Conservation (phyloP, 306 rosid species). For the Comarum palustre region DNA sequence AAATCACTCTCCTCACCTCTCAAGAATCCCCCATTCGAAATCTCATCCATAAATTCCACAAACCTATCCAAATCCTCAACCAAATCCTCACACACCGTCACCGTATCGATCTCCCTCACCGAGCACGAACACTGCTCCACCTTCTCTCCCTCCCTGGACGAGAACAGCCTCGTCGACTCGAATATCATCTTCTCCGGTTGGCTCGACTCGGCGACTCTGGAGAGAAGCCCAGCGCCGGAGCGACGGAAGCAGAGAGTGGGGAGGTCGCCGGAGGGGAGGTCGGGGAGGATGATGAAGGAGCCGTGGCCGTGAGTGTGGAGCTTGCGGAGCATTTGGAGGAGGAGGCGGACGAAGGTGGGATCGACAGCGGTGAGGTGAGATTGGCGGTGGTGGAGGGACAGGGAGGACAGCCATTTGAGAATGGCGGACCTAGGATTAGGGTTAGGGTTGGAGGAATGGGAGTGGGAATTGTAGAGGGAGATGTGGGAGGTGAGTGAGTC, state of each 20-base stretch:
- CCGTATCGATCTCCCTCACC: slow-evolving; percentile 37
- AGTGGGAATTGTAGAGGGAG: slow-evolving; percentile 66
- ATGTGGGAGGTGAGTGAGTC: slow-evolving; percentile 84
- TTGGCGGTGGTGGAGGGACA: slow-evolving; percentile 62
- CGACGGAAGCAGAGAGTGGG: slow-evolving; percentile 68
- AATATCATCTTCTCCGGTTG: slow-evolving; percentile 27
- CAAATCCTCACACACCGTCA: slow-evolving; percentile 47
- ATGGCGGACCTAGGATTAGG: slow-evolving; percentile 53
- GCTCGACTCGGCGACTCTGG: slow-evolving; percentile 52
- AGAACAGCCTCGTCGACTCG: slow-evolving; percentile 50
- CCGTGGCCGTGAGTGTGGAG: slow-evolving; percentile 51
- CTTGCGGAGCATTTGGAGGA: slow-evolving; percentile 59
- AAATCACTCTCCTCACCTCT: slow-evolving; percentile 69
- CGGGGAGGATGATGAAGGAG: slow-evolving; percentile 74
- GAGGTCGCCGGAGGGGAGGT: slow-evolving; percentile 54
- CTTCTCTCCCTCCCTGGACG: slow-evolving; percentile 59
- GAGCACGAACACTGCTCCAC: slow-evolving; percentile 51
- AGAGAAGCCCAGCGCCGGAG: slow-evolving; percentile 64
- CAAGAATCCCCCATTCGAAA: slow-evolving; percentile 62
- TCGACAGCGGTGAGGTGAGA: slow-evolving; percentile 67
- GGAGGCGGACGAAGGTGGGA: slow-evolving; percentile 49
- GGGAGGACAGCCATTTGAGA: slow-evolving; percentile 81
- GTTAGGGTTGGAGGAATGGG: slow-evolving; percentile 26
- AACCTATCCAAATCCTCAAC: slow-evolving; percentile 50
- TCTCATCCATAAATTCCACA: slow-evolving; percentile 54